A percentile compares a stretch with the other conserved stretches of the same genome.
Evolutionary conservation across 2,329 filamentous ascomycete genomes (phyloP).

Genomic region (Fusarium sp.): DNA sequence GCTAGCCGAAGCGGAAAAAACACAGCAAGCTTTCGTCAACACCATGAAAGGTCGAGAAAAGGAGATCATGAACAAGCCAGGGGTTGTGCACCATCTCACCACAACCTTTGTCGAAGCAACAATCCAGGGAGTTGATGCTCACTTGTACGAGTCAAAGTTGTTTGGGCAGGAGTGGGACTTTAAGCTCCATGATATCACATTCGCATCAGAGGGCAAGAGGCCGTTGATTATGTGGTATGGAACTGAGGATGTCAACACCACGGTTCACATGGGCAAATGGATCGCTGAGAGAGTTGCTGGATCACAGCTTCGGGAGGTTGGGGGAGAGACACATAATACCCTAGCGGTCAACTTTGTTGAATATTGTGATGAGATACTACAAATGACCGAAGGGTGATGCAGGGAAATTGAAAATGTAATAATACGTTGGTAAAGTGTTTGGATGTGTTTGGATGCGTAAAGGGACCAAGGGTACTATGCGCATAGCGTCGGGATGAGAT

Average conservation of each 20-base stretch:
- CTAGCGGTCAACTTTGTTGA: slow-evolving; percentile 8
- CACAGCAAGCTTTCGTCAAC: neutral
- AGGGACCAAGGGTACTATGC: neutral
- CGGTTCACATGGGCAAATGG: slow-evolving; percentile 23
- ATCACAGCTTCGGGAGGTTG: slow-evolving; percentile 6
- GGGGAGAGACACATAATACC: slow-evolving; percentile 17
- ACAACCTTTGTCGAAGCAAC: slow-evolving; percentile 2
- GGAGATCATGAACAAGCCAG: slow-evolving; percentile 10
- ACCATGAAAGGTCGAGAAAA: slow-evolving; percentile 7
- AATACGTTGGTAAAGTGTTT: neutral
- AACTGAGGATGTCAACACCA: slow-evolving; percentile 7
- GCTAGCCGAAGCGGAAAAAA: neutral
- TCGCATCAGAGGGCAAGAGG: slow-evolving; percentile 2
- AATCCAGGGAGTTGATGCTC: slow-evolving; percentile 13
- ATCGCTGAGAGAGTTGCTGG: slow-evolving; percentile 12
- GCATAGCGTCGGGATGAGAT: neutral
- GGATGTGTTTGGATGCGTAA: neutral
- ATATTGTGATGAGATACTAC: slow-evolving; percentile 12
- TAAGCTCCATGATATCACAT: slow-evolving; percentile 12
- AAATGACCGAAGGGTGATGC: neutral
- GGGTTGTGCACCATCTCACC: neutral
- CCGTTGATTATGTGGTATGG: slow-evolving; percentile 16
- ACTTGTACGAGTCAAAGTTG: slow-evolving; percentile 4
- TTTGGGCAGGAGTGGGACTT: slow-evolving; percentile 13
- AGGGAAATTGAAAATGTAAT: neutral